Evolutionary conservation across 2,329 filamentous ascomycete genomes (phyloP).

Genomic region (Cladosporium sp.): DNA sequence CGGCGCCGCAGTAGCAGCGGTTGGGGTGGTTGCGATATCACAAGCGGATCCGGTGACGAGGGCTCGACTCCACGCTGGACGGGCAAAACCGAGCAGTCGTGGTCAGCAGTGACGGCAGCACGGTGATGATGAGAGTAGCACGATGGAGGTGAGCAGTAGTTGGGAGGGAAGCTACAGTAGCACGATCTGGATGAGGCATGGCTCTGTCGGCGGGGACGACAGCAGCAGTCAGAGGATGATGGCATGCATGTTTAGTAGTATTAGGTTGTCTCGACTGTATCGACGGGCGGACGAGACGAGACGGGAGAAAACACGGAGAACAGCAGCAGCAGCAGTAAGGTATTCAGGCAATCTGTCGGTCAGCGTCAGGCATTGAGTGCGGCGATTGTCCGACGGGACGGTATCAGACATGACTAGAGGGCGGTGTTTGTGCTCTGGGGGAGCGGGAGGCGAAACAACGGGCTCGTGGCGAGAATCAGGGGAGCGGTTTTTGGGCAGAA

Average conservation of each 20-base stretch:
- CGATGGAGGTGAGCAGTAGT: constrained; percentile 10
- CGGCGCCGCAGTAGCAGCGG: constrained; percentile 20
- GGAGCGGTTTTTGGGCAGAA: not conserved
- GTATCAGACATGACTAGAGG: constrained; percentile 9
- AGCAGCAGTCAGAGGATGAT: constrained; percentile 11
- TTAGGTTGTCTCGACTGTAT: not conserved
- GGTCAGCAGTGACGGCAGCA: constrained; percentile 17
- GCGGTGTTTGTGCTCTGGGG: constrained; percentile 5
- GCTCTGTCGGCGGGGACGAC: not conserved
- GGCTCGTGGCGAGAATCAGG: not conserved
- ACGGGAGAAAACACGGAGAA: not conserved
- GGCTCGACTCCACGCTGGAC: constrained; percentile 11
- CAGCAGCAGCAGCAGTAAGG: not conserved
- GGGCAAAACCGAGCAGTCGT: constrained; percentile 14
- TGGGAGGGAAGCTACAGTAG: not conserved
- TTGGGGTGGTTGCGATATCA: constrained; percentile 13
- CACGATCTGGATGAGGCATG: not conserved
- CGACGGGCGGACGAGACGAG: not conserved
- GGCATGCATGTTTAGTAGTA: not conserved
- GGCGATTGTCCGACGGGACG: constrained; percentile 1
- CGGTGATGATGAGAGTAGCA: constrained; percentile 11
- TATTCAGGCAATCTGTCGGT: not conserved
- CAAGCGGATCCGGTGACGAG: constrained; percentile 18
- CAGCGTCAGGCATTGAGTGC: constrained; percentile 3
- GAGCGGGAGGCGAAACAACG: constrained; percentile 17